phyloP scores from a whole-genome alignment of 768 basidiomycete genomes.

The Filobasidium floriforme region DNA sequence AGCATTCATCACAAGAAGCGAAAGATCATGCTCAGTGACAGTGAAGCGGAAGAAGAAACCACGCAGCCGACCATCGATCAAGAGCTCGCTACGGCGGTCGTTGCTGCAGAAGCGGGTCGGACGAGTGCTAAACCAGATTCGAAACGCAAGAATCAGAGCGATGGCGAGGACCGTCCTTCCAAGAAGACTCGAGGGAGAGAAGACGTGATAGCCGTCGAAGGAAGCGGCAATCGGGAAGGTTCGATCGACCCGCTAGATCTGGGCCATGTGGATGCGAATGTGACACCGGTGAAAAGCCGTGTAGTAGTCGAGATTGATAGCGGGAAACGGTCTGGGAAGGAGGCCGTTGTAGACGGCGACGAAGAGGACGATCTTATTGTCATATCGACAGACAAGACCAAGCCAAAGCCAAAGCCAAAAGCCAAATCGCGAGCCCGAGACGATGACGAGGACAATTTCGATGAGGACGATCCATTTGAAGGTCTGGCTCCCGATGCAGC shows the following conservation, averaged over 20 bases:
- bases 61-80: constrained; percentile 11
- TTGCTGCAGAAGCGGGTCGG: not conserved
- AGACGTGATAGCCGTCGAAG: not conserved
- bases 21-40: constrained; percentile 19
- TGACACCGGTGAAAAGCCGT: not conserved
- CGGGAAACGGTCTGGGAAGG: not conserved
- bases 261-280: not conserved
- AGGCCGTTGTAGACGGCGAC: not conserved
- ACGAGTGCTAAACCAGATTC: no score
- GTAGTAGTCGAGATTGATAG: constrained; percentile 2
- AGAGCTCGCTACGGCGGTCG: not conserved
- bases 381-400: constrained; percentile 1
- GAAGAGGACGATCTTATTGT: not conserved
- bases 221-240: not conserved
- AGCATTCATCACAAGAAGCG: constrained; percentile 8
- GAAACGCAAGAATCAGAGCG: not conserved
- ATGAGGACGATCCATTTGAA: constrained; percentile 8
- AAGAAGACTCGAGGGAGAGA: not conserved
- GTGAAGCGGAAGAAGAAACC: constrained; percentile 7
- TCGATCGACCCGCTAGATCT: constrained; percentile 19
- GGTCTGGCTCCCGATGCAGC: constrained; percentile 12
- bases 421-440: not conserved
- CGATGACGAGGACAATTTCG: constrained; percentile 12
- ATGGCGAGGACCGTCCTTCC: not conserved
- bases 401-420: not conserved